Evolutionary conservation across 768 basidiomycete species (phyloP), one percentile per base, ranked within the genome.

Genomic region (Russula earlei): DNA sequence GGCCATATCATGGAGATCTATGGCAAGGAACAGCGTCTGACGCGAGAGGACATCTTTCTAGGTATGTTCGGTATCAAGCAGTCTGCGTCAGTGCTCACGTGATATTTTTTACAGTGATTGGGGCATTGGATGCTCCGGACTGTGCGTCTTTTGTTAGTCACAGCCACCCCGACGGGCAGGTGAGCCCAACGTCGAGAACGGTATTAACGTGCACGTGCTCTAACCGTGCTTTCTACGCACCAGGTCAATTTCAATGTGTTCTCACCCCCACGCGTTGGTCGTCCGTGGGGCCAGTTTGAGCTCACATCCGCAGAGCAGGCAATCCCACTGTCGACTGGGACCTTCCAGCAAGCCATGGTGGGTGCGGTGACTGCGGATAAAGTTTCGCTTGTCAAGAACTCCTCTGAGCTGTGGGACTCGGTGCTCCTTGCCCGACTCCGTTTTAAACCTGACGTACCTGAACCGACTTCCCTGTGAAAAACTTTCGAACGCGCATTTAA

Each of bases 121-220:
- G 89, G 4, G 77, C 84, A 0, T 72, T 92, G 4, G 78, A 80
- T 45, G 77, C 88, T 7, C 76, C 80, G 0, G 83, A 86, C 54
- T 86, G 87, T 68, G 88, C 81, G 0, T 69, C 87, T 24, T 83
- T 89, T 60, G 87, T 90, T 36, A 85, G 84, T 62, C 84, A 88
- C 55, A 73, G 73, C 55, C 84, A 87, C 68, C 78, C 75, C 2
- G 77, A 83, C 61, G 77, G 81, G 4, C 77, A 78, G 71, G 78
- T 74, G 56, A 29, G 66, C 66, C 29, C 41, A n/a, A 27, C 19
- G 2, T 44, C 12, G 20, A 49, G 15, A 53, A 14, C 20, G n/a
- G 31, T 52, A 7, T n/a, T 31, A 14, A 37, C 57, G 1, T 3
- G 60, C 42, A 19, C 45, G 5, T 29, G 12, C 33, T 19, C 41